A percentile compares a stretch with the other conserved stretches of the same genome.
Evolutionary conservation across 1,284 basidiomycete species (phyloP).

Genomic region (Rhodotorula sp.): DNA sequence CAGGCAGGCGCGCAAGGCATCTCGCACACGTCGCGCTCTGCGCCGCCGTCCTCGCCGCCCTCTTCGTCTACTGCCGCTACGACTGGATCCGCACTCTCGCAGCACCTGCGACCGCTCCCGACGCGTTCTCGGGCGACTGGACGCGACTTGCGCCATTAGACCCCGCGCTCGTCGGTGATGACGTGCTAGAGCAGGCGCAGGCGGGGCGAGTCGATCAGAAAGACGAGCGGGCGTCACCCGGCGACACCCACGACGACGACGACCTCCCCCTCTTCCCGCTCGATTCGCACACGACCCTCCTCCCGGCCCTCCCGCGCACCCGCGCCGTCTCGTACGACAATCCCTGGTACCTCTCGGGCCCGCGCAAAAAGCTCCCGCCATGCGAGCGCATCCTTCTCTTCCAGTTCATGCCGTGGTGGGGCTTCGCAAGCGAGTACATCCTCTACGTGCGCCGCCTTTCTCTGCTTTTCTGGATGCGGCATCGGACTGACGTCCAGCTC

Average conservation of each 20-base stretch:
- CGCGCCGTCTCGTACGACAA: background rate
- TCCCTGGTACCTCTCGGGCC: conserved; percentile 12
- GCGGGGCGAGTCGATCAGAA: background rate
- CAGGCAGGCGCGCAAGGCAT: background rate
- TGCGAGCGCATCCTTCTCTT: conserved; percentile 27
- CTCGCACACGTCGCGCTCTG: background rate
- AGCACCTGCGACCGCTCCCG: background rate
- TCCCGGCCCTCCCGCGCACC: background rate
- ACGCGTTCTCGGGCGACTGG: background rate
- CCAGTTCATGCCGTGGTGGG: conserved; percentile 35
- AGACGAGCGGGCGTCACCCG: background rate
- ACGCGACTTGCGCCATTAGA: too few species aligned
- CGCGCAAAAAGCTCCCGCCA: conserved; percentile 2
- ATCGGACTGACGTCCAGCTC: background rate
- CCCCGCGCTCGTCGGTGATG: background rate
- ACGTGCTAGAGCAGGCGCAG: too few species aligned
- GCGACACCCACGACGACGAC: background rate
- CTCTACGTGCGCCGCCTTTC: conserved; percentile 19
- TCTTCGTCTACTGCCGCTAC: background rate
- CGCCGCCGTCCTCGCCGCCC: conserved; percentile 1
- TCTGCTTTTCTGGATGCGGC: too few species aligned
- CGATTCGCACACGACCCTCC: background rate
- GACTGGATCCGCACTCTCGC: background rate
- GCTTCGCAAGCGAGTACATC: conserved; percentile 34
- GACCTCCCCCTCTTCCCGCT: conserved; percentile 1